Conservation (phyloP, 2,329 filamentous ascomycete genomes). For the Ascomycota sp. region DNA sequence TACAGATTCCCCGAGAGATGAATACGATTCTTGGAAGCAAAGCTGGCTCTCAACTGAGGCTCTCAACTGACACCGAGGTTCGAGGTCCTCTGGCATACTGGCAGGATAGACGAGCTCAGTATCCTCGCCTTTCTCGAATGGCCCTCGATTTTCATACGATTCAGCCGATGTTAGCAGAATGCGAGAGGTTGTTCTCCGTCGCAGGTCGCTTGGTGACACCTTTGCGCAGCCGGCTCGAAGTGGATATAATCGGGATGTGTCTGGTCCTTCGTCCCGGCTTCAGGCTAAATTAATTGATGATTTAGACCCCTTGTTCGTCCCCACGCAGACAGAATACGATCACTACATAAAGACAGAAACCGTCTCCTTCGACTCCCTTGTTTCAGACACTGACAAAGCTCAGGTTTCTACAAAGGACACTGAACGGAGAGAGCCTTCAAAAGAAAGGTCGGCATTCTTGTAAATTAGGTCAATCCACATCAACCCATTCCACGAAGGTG, state of each 20-base stretch:
- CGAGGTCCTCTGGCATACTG: too few relatives aligned
- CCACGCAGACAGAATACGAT: background rate
- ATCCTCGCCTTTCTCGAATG: too few relatives aligned
- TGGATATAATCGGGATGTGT: background rate
- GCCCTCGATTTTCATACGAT: too few relatives aligned
- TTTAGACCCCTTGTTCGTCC: background rate
- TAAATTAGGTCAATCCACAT: background rate
- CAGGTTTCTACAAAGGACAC: background rate
- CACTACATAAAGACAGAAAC: background rate
- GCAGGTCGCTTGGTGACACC: conserved; percentile 1
- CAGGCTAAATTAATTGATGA: background rate
- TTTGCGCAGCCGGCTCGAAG: conserved; percentile 1
- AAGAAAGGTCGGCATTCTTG: background rate
- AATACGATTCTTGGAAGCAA: too few relatives aligned
- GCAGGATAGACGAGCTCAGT: too few relatives aligned
- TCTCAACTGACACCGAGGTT: too few relatives aligned
- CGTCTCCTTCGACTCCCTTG: background rate
- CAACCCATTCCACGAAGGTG: background rate
- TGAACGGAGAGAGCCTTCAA: background rate
- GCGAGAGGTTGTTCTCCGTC: conserved; percentile 1
- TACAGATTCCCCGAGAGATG: too few relatives aligned
- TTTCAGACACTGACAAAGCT: background rate
- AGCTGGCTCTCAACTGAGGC: too few relatives aligned
- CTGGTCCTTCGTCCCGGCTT: background rate
- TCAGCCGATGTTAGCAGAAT: conserved; percentile 1